Conservation (phyloP, 495 filamentous ascomycete species). For the Trypethelium eluteriae region DNA sequence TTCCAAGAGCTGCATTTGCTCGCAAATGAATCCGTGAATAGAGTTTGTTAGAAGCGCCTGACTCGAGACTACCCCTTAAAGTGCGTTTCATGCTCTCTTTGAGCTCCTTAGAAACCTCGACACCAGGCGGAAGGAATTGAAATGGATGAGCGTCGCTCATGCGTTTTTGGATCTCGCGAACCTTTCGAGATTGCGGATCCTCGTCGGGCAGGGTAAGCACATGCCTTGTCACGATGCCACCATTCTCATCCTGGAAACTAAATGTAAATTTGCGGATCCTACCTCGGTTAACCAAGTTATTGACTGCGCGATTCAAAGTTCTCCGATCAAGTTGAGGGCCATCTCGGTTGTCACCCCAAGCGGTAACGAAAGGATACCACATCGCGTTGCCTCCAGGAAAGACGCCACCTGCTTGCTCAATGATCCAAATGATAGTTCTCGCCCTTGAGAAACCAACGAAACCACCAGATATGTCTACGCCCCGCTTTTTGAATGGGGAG, state of each 20-base stretch:
- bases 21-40: not conserved
- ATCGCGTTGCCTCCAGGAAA: conserved; percentile 55
- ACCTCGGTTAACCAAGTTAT: conserved; percentile 51
- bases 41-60: not conserved
- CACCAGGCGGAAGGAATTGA: conserved; percentile 37
- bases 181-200: conserved; percentile 41
- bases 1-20: not conserved
- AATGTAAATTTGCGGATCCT: conserved; percentile 57
- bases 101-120: conserved; percentile 14
- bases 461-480: not conserved
- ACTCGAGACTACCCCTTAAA: not conserved
- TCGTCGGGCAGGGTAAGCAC: conserved; percentile 47
- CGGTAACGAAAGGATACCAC: conserved; percentile 57
- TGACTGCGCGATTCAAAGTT: conserved; percentile 50
- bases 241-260: conserved; percentile 48
- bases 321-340: conserved; percentile 44
- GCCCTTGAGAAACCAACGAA: not conserved
- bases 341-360: conserved; percentile 47
- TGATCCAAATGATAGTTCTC: conserved; percentile 20
- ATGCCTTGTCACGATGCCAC: conserved; percentile 48
- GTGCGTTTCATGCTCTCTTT: not conserved
- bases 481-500: not conserved
- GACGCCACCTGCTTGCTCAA: conserved; percentile 23
- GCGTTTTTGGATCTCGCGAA: conserved; percentile 47
- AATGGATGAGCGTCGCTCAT: conserved; percentile 43